These are phyloP conservation scores for Apiospora phragmitis DNA, from an alignment of 2,329 filamentous ascomycete genomes.

Conservation along the genomic window DNA sequence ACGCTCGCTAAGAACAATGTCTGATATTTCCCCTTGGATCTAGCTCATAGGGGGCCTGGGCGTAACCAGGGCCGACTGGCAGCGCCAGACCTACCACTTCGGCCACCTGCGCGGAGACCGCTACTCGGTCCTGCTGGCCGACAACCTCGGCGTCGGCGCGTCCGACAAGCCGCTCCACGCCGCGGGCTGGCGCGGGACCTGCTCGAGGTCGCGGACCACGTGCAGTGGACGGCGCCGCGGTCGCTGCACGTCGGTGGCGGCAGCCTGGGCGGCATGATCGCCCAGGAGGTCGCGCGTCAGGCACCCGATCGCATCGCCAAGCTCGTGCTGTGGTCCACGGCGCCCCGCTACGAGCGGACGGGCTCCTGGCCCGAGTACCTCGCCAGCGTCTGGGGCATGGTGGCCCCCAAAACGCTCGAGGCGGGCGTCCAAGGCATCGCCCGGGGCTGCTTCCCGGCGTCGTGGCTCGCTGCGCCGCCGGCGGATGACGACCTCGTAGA, in stretches of 20 bases:
- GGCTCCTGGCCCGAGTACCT: slow-evolving; percentile 36
- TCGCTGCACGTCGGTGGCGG: slow-evolving; percentile 70
- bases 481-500: slow-evolving; percentile 53
- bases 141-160: slow-evolving; percentile 83
- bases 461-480: slow-evolving; percentile 53
- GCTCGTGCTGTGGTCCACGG: slow-evolving; percentile 63
- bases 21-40: background rate
- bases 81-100: slow-evolving; percentile 81
- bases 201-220: slow-evolving; percentile 62
- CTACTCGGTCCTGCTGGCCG: slow-evolving; percentile 75
- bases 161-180: slow-evolving; percentile 75
- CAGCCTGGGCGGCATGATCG: slow-evolving; percentile 90
- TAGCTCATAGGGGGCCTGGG: slow-evolving; percentile 79
- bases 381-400: slow-evolving; percentile 49
- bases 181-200: slow-evolving; percentile 77
- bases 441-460: slow-evolving; percentile 63
- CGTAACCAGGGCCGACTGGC: slow-evolving; percentile 66
- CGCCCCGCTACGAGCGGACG: slow-evolving; percentile 57
- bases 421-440: slow-evolving; percentile 62
- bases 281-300: slow-evolving; percentile 68
- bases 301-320: slow-evolving; percentile 54
- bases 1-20: background rate
- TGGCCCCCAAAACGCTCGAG: slow-evolving; percentile 72
- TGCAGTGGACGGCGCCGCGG: slow-evolving; percentile 62
- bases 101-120: slow-evolving; percentile 67